These are phyloP conservation scores for Tranzscheliella williamsii DNA, from an alignment of 1,284 basidiomycete species.

Conservation along the genomic window DNA sequence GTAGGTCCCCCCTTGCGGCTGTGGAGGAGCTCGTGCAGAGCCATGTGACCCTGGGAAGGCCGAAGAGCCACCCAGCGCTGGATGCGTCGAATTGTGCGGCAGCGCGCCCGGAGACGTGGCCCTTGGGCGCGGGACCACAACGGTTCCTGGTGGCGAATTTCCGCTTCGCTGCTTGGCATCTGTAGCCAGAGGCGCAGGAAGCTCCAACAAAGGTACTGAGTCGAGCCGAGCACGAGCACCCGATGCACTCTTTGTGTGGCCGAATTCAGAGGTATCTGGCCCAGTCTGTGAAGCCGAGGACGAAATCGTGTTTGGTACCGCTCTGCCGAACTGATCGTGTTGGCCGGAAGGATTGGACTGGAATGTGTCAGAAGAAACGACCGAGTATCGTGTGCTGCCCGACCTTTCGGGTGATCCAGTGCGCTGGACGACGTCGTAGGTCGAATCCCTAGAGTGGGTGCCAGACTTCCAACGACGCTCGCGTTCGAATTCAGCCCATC, in stretches of 20 bases:
- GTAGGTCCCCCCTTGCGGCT: conserved; percentile 3
- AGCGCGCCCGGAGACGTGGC: conserved; percentile 31
- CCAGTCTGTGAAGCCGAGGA: conserved; percentile 19
- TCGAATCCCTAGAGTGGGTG: conserved; percentile 78
- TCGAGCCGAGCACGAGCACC: conserved; percentile 51
- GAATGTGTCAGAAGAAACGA: conserved; percentile 49
- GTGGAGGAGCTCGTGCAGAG: not conserved
- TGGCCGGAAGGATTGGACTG: conserved; percentile 44
- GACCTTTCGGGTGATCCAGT: conserved; percentile 49
- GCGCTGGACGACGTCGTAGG: conserved; percentile 65
- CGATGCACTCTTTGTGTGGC: conserved; percentile 43
- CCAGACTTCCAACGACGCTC: conserved; percentile 91
- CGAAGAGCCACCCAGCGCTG: conserved; percentile 12
- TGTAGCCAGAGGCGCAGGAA: conserved; percentile 57
- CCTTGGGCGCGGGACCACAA: conserved; percentile 39
- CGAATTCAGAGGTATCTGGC: conserved; percentile 32
- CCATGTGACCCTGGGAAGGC: not conserved
- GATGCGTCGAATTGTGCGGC: conserved; percentile 29
- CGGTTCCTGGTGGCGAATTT: conserved; percentile 24
- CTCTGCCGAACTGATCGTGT: conserved; percentile 39
- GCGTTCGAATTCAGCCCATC: conserved; percentile 97
- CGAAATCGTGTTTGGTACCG: conserved; percentile 16
- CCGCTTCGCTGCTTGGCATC: conserved; percentile 42
- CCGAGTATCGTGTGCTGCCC: conserved; percentile 48
- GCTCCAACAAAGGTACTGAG: conserved; percentile 56